These are phyloP conservation scores for Vitis cinerea DNA, from an alignment of 164 flowering plant genomes.

Conservation along the genomic window DNA sequence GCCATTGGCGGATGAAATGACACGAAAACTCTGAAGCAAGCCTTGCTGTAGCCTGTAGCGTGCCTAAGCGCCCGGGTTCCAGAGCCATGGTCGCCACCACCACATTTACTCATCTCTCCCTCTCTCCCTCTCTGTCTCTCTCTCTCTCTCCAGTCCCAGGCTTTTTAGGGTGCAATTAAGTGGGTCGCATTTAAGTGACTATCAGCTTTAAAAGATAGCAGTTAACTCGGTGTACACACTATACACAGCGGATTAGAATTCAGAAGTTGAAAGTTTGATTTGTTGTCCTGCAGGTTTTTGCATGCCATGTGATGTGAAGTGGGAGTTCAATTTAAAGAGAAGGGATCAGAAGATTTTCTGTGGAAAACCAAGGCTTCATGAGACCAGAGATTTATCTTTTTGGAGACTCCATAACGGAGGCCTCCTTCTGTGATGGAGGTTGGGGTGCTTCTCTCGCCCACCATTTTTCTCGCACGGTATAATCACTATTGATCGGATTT, in stretches of 20 bases:
- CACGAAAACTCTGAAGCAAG: no score
- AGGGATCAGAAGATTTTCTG: no score
- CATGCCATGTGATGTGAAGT: neutral
- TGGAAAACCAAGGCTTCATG: constrained; percentile 22
- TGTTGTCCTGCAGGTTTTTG: no score
- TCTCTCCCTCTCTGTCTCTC: constrained; percentile 4
- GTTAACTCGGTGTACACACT: no score
- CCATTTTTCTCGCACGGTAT: constrained; percentile 66
- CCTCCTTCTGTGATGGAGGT: constrained; percentile 60
- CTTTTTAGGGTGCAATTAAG: neutral
- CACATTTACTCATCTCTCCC: neutral
- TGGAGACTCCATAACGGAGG: constrained; percentile 90
- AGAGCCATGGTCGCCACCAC: neutral
- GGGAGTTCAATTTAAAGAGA: neutral
- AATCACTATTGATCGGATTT: neutral
- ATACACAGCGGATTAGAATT: no score
- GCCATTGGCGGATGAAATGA: no score
- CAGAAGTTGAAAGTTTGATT: no score
- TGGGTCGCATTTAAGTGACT: neutral
- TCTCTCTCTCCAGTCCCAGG: neutral
- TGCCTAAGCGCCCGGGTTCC: no score
- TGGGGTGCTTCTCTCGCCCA: constrained; percentile 79
- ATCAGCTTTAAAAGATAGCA: neutral
- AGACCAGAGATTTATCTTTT: constrained; percentile 73
- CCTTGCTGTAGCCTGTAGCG: no score